Evolutionary conservation across 1,284 basidiomycete species (phyloP).

Genomic region (Marasmius oreades): DNA sequence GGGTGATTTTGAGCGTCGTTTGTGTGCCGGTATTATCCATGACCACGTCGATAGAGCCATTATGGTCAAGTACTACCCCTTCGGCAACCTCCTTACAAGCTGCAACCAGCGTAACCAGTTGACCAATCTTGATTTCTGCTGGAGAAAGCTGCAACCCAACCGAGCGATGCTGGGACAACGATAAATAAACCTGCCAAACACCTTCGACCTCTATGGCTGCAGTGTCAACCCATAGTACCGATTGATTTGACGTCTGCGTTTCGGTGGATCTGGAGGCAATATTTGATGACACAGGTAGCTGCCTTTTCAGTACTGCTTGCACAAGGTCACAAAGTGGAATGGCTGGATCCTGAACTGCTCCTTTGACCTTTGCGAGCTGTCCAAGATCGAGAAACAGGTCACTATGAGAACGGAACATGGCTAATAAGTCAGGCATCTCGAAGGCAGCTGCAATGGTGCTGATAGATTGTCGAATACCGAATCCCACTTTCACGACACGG

Average conservation of each 20-base stretch:
- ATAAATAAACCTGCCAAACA: conserved; percentile 3
- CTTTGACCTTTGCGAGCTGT: conserved; percentile 4
- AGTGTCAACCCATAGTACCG: neutral
- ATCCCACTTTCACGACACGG: conserved; percentile 4
- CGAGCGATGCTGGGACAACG: neutral
- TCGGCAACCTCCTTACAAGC: conserved; percentile 4
- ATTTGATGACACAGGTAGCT: neutral
- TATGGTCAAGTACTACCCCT: conserved; percentile 1
- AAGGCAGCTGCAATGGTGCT: neutral
- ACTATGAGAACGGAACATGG: neutral
- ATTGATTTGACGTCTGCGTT: too few species aligned
- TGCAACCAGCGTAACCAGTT: conserved; percentile 1
- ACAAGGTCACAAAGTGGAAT: neutral
- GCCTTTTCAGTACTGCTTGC: neutral
- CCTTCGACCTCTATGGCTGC: neutral
- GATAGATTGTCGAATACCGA: neutral
- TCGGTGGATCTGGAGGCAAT: neutral
- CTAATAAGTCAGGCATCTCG: neutral
- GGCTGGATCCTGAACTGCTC: neutral
- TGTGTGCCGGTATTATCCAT: neutral
- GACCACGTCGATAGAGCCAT: neutral
- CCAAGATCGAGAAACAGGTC: conserved; percentile 2
- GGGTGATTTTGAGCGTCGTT: conserved; percentile 1
- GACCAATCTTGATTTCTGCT: neutral
- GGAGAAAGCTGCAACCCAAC: neutral